phyloP scores from a whole-genome alignment of 768 basidiomycete species.

The Pleurotus giganteus region DNA sequence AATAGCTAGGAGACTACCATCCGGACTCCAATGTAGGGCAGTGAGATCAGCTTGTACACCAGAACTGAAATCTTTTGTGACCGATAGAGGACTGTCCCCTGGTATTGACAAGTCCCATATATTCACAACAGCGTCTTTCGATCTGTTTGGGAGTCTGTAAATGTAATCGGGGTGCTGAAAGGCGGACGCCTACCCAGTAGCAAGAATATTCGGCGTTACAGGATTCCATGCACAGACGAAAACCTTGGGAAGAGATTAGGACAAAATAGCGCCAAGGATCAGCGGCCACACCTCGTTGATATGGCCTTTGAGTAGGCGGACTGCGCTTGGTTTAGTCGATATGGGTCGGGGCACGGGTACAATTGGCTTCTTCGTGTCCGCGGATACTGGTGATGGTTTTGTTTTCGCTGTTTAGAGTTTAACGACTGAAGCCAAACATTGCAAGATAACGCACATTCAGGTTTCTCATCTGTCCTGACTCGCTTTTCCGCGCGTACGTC shows the following conservation, averaged over 20 bases:
- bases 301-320: conserved; percentile 56
- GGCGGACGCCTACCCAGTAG: conserved; percentile 57
- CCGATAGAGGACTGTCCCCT: conserved; percentile 26
- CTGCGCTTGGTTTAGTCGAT: conserved; percentile 34
- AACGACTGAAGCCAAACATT: not conserved
- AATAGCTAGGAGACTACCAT: conserved; percentile 72
- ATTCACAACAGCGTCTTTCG: conserved; percentile 73
- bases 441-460: not conserved
- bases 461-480: conserved; percentile 40
- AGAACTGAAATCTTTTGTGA: conserved; percentile 39
- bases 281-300: conserved; percentile 48
- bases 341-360: not conserved
- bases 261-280: not conserved
- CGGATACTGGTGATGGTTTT: conserved; percentile 25
- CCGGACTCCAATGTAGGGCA: conserved; percentile 72
- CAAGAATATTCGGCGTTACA: conserved; percentile 51
- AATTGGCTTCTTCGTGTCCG: not conserved
- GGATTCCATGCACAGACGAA: conserved; percentile 85
- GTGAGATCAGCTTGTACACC: conserved; percentile 63
- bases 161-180: conserved; percentile 12
- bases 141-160: conserved; percentile 39
- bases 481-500: conserved; percentile 65
- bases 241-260: conserved; percentile 43
- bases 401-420: conserved; percentile 22
- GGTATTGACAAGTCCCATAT: conserved; percentile 56